Percentiles rank a stretch among this genome's conserved stretches.
Evolutionary conservation across 176 grass and related monocot species (phyloP).

Genomic region (Musa schizocarpa): DNA sequence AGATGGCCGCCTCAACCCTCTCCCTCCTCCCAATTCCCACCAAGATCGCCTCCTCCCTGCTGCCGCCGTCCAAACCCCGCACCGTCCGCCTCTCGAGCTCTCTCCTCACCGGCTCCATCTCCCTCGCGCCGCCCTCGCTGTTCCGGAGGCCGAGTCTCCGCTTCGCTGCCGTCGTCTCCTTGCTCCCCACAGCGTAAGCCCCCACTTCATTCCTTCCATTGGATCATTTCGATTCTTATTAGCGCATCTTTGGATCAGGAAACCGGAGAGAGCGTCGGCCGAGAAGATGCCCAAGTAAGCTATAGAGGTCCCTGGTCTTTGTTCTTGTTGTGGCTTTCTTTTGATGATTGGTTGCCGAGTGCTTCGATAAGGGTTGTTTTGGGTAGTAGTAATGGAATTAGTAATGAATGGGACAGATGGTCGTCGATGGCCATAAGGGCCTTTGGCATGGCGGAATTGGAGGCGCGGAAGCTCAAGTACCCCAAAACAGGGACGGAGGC

Average conservation of each 20-base stretch:
- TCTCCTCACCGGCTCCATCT: not conserved
- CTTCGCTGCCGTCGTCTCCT: not conserved
- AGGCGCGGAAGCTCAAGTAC: conserved; percentile 75
- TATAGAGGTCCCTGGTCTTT: not conserved
- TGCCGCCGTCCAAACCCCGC: not conserved
- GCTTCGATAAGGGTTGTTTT: not conserved
- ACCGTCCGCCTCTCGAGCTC: not conserved
- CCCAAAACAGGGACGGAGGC: conserved; percentile 57
- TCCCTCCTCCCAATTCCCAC: not conserved
- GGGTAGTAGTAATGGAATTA: not conserved
- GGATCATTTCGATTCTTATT: not conserved
- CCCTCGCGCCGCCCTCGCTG: not conserved
- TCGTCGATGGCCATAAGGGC: conserved; percentile 67
- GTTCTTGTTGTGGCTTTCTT: not conserved
- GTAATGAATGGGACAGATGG: conserved; percentile 40
- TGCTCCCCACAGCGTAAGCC: conserved; percentile 5
- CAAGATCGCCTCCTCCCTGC: not conserved
- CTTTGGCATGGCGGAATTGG: conserved; percentile 69
- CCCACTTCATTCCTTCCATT: not conserved
- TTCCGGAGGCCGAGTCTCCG: not conserved
- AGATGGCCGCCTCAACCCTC: not conserved
- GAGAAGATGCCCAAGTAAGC: not conserved
- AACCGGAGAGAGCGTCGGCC: not conserved
- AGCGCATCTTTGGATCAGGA: not conserved
- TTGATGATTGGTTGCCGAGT: too few species aligned